Conservation (phyloP, 2,329 filamentous ascomycete species). For the Aspergillus bombycis region DNA sequence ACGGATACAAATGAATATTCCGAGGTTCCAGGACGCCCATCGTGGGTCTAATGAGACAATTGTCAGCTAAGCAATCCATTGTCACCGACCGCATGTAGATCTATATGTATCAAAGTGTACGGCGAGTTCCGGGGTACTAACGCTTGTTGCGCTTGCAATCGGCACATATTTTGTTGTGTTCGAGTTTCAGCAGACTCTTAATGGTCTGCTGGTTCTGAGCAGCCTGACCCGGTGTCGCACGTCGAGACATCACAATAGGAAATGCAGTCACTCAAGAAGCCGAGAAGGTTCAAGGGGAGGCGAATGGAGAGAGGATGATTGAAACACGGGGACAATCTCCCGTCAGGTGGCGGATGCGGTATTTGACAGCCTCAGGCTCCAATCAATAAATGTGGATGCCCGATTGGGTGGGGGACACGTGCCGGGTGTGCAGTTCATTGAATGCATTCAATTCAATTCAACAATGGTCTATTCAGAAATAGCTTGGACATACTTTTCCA, state of each 20-base stretch:
- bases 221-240: constrained; percentile 77
- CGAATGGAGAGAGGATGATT: constrained; percentile 11
- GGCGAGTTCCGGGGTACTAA: constrained; percentile 51
- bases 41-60: constrained; percentile 69
- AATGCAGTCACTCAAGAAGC: constrained; percentile 15
- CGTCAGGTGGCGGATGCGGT: constrained; percentile 15
- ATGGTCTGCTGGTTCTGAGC: constrained; percentile 93
- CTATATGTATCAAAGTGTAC: neutral
- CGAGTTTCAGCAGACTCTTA: constrained; percentile 91
- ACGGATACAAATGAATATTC: constrained; percentile 95
- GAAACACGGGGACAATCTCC: constrained; percentile 11
- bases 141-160: constrained; percentile 99
- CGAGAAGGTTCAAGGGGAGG: constrained; percentile 12
- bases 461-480: neutral
- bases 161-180: constrained; percentile 93
- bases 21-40: constrained; percentile 99
- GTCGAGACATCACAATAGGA: constrained; percentile 40
- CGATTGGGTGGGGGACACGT: constrained; percentile 26
- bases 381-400: constrained; percentile 10
- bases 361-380: constrained; percentile 11
- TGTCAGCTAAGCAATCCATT: constrained; percentile 21
- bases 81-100: neutral
- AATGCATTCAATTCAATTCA: neutral
- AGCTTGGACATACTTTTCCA: neutral
- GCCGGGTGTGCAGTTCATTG: constrained; percentile 27